Evolutionary conservation across 345 rosid species (phyloP).

Genomic region (Turnera subulata): DNA sequence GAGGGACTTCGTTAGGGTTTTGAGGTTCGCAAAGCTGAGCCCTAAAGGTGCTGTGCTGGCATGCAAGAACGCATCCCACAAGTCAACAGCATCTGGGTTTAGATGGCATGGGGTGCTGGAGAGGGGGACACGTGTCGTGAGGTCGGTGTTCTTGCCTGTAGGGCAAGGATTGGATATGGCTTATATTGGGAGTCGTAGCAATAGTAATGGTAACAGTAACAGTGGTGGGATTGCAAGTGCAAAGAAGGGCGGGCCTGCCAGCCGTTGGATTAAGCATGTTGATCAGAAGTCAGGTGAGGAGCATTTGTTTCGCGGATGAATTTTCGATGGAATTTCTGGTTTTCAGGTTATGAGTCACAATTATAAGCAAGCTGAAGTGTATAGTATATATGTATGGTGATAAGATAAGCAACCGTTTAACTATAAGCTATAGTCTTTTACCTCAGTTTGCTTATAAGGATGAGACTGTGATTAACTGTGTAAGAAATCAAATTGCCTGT

Average conservation of each 20-base stretch:
- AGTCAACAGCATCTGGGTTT: conserved; percentile 34
- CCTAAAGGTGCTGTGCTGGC: conserved; percentile 68
- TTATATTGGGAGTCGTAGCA: conserved; percentile 44
- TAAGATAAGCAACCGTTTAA: too few relatives aligned
- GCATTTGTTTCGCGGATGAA: conserved; percentile 45
- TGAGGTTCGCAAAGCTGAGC: conserved; percentile 58
- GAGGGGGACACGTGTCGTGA: conserved; percentile 55
- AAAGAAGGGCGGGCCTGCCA: conserved; percentile 27
- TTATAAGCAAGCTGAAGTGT: too few relatives aligned
- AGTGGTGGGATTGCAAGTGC: neutral
- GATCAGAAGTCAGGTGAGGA: conserved; percentile 76
- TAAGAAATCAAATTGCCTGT: too few relatives aligned
- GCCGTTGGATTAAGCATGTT: conserved; percentile 75
- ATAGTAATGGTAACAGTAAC: conserved; percentile 10
- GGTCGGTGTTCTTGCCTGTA: conserved; percentile 65
- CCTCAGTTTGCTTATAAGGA: too few relatives aligned
- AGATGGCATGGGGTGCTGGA: conserved; percentile 53
- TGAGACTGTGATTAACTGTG: too few relatives aligned
- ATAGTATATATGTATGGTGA: too few relatives aligned
- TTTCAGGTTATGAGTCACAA: too few relatives aligned
- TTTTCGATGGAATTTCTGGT: neutral
- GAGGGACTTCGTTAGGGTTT: conserved; percentile 51
- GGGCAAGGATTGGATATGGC: conserved; percentile 78
- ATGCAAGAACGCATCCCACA: conserved; percentile 61
- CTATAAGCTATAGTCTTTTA: too few relatives aligned